These are phyloP conservation scores for Bipolaris gigantea DNA, from an alignment of 2,329 filamentous ascomycete species.

Conservation along the genomic window DNA sequence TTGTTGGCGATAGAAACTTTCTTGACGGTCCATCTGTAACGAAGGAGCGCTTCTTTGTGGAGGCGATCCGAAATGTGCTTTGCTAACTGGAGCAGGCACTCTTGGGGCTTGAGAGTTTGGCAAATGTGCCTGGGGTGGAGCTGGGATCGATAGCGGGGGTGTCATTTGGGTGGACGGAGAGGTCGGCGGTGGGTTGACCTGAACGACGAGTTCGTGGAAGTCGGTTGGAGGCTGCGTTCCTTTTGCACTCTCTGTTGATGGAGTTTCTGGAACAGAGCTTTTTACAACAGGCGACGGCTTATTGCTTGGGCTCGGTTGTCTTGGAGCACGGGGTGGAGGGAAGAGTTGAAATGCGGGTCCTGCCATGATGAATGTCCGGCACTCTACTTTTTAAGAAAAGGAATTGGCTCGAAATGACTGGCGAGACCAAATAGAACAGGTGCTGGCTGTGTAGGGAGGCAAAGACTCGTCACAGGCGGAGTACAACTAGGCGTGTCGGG, in stretches of 20 bases:
- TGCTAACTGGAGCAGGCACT: slow-evolving; percentile 27
- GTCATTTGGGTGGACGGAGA: slow-evolving; percentile 35
- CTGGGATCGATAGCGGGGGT: slow-evolving; percentile 22
- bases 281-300: slow-evolving; percentile 31
- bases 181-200: slow-evolving; percentile 44
- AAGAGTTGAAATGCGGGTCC: slow-evolving; percentile 44
- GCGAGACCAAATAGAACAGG: slow-evolving; percentile 14
- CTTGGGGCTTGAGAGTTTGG: slow-evolving; percentile 22
- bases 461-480: slow-evolving; percentile 18
- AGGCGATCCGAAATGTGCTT: slow-evolving; percentile 27
- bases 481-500: slow-evolving; percentile 26
- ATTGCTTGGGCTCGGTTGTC: slow-evolving; percentile 38
- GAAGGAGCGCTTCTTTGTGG: slow-evolving; percentile 27
- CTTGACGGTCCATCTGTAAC: slow-evolving; percentile 18
- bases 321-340: slow-evolving; percentile 40
- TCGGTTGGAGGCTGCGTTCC: slow-evolving; percentile 35
- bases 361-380: slow-evolving; percentile 32
- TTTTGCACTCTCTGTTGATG: slow-evolving; percentile 36
- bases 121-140: slow-evolving; percentile 36
- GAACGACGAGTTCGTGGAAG: slow-evolving; percentile 46
- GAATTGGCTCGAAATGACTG: slow-evolving; percentile 22
- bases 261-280: slow-evolving; percentile 35
- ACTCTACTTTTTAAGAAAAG: slow-evolving; percentile 19
- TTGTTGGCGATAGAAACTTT: slow-evolving; percentile 24
- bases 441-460: slow-evolving; percentile 15